Evolutionary conservation across 352 stramenopile species (phyloP).

Genomic region (Globisporangium nagaii): DNA sequence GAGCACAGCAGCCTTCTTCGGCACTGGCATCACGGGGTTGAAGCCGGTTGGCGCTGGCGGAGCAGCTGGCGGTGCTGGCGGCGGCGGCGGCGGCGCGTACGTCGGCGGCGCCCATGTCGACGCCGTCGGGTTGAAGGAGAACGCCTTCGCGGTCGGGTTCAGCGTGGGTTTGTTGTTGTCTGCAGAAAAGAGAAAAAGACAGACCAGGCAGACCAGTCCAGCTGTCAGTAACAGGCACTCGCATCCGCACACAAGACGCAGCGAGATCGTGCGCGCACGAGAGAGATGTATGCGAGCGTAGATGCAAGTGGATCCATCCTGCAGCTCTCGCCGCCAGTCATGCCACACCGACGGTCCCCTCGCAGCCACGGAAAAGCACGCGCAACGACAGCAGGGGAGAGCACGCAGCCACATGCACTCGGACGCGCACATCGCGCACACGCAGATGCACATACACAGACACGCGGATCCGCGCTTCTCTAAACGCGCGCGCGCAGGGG

Average conservation of each 20-base stretch:
- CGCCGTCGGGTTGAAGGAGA: conserved; percentile 75
- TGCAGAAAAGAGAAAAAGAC: conserved; percentile 5
- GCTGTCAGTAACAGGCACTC: no score
- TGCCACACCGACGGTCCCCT: no score
- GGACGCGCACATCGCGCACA: background rate
- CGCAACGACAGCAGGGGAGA: background rate
- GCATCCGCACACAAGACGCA: no score
- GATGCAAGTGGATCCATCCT: no score
- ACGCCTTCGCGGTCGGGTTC: conserved; percentile 58
- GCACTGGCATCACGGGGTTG: conserved; percentile 64
- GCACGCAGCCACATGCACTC: background rate
- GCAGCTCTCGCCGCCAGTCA: no score
- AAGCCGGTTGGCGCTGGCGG: conserved; percentile 35
- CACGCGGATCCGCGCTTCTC: no score
- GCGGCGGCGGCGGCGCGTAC: conserved; percentile 36
- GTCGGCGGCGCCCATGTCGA: conserved; percentile 54
- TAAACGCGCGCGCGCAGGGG: no score
- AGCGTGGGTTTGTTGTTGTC: conserved; percentile 64
- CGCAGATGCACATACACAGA: background rate
- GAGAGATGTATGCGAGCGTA: no score
- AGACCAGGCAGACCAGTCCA: background rate
- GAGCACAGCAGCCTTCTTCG: conserved; percentile 54
- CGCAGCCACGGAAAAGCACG: no score
- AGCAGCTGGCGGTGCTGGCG: conserved; percentile 14
- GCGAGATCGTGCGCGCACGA: no score